Conservation (phyloP, 2,329 filamentous ascomycete genomes). For the Metarhizium sp. region DNA sequence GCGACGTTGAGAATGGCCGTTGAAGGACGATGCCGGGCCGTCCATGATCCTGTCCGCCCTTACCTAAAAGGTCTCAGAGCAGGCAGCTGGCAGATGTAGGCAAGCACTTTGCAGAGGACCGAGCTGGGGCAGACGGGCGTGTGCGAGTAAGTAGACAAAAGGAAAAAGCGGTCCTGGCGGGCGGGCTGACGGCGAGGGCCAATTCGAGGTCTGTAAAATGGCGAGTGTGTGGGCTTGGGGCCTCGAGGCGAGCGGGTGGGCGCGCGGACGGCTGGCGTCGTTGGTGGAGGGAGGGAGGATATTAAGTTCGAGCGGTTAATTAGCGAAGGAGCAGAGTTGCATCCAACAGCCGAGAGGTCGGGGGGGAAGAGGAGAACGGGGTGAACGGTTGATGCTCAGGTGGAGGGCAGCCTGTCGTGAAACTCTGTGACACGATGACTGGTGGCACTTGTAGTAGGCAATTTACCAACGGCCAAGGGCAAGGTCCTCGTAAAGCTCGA, state of each 20-base stretch:
- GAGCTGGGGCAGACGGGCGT: constrained; percentile 4
- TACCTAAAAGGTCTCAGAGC: constrained; percentile 15
- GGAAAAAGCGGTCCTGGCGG: constrained; percentile 6
- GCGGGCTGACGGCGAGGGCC: neutral
- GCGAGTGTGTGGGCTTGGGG: neutral
- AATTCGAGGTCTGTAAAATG: constrained; percentile 2
- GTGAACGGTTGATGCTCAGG: neutral
- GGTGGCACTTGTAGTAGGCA: neutral
- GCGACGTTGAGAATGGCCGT: constrained; percentile 45
- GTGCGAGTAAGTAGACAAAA: constrained; percentile 8
- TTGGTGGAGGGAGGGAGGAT: neutral
- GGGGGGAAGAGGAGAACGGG: neutral
- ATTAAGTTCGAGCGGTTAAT: neutral
- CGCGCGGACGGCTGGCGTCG: neutral
- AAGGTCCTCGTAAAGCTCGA: neutral
- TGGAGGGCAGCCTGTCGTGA: neutral
- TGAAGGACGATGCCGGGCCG: constrained; percentile 31
- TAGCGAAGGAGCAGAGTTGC: neutral
- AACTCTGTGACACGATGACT: too few species aligned
- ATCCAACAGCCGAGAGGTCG: neutral
- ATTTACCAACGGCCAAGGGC: neutral
- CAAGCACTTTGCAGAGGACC: neutral
- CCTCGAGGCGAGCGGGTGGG: constrained; percentile 2
- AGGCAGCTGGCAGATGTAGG: constrained; percentile 4
- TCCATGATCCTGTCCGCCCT: constrained; percentile 34